These are phyloP conservation scores for Posidonia australis DNA, from an alignment of 106 monocot species.

Conservation along the genomic window DNA sequence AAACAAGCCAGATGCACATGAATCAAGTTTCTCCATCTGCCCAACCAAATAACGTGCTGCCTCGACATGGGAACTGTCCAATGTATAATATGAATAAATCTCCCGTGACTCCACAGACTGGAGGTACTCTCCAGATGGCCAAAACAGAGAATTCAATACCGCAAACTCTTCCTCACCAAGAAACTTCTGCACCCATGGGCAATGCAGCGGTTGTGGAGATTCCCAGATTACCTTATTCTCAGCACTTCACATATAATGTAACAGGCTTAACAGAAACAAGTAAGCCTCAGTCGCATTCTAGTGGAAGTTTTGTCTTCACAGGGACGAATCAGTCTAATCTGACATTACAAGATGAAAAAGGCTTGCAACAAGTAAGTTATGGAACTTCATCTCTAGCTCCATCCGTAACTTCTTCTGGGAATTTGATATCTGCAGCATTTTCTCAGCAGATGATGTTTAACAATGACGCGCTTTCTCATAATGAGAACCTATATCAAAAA, in stretches of 20 bases:
- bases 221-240: slow-evolving; percentile 6
- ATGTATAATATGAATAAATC: slow-evolving; percentile 13
- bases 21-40: not conserved
- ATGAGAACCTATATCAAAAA: slow-evolving; percentile 2
- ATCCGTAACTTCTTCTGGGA: slow-evolving; percentile 1
- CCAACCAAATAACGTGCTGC: not conserved
- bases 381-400: slow-evolving; percentile 8
- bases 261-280: slow-evolving; percentile 5
- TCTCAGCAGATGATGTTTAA: not conserved
- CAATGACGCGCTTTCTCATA: slow-evolving; percentile 8
- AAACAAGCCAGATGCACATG: not conserved
- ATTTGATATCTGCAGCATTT: slow-evolving; percentile 4
- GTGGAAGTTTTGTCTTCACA: not conserved
- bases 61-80: slow-evolving; percentile 16
- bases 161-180: slow-evolving; percentile 9
- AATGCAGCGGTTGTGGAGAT: slow-evolving; percentile 5
- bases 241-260: slow-evolving; percentile 6
- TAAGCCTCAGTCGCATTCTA: slow-evolving; percentile 9
- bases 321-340: slow-evolving; percentile 10
- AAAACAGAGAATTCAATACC: slow-evolving; percentile 9
- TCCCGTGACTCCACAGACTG: not conserved
- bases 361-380: slow-evolving; percentile 8
- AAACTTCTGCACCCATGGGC: slow-evolving; percentile 7
- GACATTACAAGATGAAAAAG: not conserved
- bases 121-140: not conserved